These are phyloP conservation scores for Fusarium scirpi DNA, from an alignment of 2,329 filamentous ascomycete genomes.

Conservation along the genomic window DNA sequence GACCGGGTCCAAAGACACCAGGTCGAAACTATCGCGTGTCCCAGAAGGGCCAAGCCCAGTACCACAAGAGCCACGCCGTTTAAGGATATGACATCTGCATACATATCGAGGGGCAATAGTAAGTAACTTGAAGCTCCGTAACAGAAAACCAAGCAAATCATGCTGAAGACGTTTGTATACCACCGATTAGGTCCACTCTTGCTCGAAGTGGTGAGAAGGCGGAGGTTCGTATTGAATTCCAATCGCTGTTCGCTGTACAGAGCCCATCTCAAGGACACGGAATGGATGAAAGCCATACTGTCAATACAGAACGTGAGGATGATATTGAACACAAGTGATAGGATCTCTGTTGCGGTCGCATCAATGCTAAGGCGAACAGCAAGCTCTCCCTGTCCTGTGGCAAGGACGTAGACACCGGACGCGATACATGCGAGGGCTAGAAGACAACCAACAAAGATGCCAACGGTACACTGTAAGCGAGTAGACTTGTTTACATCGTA, in stretches of 20 bases:
- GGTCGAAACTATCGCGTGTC: neutral
- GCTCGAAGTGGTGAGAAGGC: neutral
- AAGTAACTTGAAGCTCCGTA: neutral
- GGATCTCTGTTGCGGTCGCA: neutral
- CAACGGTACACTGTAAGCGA: neutral
- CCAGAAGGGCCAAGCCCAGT: neutral
- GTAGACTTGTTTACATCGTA: neutral
- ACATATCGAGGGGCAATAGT: neutral
- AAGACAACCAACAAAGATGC: neutral
- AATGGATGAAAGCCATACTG: neutral
- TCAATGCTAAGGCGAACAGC: neutral
- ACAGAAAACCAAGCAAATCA: neutral
- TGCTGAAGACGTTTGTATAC: neutral
- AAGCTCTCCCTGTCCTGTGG: neutral
- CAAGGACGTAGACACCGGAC: neutral
- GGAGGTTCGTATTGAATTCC: neutral
- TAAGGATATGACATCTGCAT: neutral
- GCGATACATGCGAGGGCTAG: neutral
- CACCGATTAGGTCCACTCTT: slow-evolving; percentile 2
- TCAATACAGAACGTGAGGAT: neutral
- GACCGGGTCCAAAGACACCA: neutral
- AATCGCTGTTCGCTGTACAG: neutral
- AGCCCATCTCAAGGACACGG: neutral
- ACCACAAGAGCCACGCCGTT: neutral
- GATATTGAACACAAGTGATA: neutral